Conservation (phyloP, 352 stramenopile species). For the Phytophthora europaea region DNA sequence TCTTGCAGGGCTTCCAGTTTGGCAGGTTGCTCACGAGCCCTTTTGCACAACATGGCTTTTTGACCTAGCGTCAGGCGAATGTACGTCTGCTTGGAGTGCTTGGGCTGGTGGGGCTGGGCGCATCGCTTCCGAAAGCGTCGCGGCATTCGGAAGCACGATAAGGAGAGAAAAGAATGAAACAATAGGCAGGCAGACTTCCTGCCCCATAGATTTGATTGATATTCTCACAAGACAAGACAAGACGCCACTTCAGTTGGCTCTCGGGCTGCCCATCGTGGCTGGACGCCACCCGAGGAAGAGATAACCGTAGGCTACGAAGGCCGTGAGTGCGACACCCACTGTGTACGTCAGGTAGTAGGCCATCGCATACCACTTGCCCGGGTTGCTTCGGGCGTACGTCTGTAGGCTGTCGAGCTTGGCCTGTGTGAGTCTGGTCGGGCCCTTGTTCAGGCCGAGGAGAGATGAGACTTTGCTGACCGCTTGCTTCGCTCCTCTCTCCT, state of each 20-base stretch:
- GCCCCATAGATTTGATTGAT: background rate
- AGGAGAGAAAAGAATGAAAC: too few relatives aligned
- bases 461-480: slow-evolving; percentile 12
- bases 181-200: background rate
- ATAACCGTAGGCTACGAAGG: slow-evolving; percentile 1
- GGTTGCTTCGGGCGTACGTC: slow-evolving; percentile 17
- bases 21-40: too few relatives aligned
- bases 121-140: too few relatives aligned
- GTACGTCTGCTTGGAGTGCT: too few relatives aligned
- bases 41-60: too few relatives aligned
- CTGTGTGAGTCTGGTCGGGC: slow-evolving; percentile 14
- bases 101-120: too few relatives aligned
- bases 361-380: slow-evolving; percentile 27
- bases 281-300: slow-evolving; percentile 26
- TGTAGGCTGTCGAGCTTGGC: slow-evolving; percentile 13
- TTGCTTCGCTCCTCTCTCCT: slow-evolving; percentile 20
- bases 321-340: slow-evolving; percentile 9
- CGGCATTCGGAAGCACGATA: too few relatives aligned
- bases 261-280: slow-evolving; percentile 7
- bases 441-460: slow-evolving; percentile 13
- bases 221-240: background rate
- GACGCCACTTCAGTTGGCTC: slow-evolving; percentile 1
- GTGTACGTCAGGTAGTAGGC: slow-evolving; percentile 13
- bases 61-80: too few relatives aligned
- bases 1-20: too few relatives aligned